Base-by-base conservation (phyloP, 2,329 filamentous ascomycete species). In the Truncatella angustata region DNA sequence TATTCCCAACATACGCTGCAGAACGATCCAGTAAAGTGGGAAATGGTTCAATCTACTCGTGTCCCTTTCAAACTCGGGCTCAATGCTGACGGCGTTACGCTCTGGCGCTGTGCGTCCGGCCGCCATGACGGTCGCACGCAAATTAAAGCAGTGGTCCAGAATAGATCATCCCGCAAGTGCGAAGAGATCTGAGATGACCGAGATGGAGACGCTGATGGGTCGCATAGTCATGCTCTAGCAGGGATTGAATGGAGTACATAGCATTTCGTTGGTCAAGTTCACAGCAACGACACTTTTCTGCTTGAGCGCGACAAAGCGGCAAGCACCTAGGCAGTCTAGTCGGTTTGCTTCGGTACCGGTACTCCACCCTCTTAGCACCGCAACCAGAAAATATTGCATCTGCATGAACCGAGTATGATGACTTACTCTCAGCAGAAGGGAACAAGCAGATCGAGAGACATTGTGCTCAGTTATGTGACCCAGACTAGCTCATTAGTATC, bases 151-250 rank as follows among this genome's bases (percentile, higher is more conserved):
- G 35, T 50, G 47, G 47, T 50, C 47, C 23, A 50, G 36, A 32
- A 50, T 37, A 42, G 47, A 50, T 50, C 47, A 46, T 46, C 47
- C 32, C 47, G 35, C 47, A 49, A 24, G 34, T 37, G 30, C 45
- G n/a, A 23, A 28, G 24, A 50, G 47, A 50, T 50, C 47, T 40
- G 46, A 49, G 46, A 49, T 49, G 46, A 20, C 46, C 46, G 32
- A 30, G 16, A 23, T 35, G 47, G 28, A 23, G 35, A 30, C 47
- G 24, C 28, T 42, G 18, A 26, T 36, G 45, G 47, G 47, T 32
- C 36, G 24, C 30, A 18, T 16, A 34, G 28, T 42, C 16, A 42
- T 9, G 23, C 24, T 36, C 23, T 35, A 24, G n/a, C n/a, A 30
- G 23, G n/a, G 43, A 18, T 45, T 21, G 14, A n/a, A n/a, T n/a